phyloP scores from a whole-genome alignment of 176 grass and related monocot species.

The Pontederia crassipes region DNA sequence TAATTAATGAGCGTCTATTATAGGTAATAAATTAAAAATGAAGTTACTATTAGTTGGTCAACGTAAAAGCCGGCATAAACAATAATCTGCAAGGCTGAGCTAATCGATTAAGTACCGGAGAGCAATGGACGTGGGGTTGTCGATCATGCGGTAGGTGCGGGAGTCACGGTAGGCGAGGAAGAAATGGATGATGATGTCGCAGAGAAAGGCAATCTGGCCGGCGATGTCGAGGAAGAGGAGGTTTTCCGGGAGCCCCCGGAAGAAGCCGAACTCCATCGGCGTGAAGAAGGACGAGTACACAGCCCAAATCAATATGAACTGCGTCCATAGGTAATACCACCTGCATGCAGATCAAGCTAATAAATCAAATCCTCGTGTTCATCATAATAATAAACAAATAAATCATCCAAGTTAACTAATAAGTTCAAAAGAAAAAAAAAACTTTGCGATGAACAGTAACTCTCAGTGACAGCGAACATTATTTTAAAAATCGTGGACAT shows the following conservation, averaged over 20 bases:
- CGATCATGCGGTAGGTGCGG: constrained; percentile 60
- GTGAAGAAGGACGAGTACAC: constrained; percentile 95
- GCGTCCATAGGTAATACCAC: constrained; percentile 67
- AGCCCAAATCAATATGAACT: constrained; percentile 82
- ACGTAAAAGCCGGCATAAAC: neutral
- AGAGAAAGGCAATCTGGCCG: constrained; percentile 66
- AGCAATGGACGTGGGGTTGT: constrained; percentile 40
- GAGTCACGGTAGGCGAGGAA: constrained; percentile 67
- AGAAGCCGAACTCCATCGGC: constrained; percentile 94
- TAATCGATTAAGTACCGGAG: constrained; percentile 26
- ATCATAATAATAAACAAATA: neutral
- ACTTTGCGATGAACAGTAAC: too few relatives aligned
- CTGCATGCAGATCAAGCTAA: constrained; percentile 16
- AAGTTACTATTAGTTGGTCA: neutral
- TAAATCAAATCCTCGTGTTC: too few relatives aligned
- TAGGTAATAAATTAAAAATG: neutral
- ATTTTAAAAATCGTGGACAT: too few relatives aligned
- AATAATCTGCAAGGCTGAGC: too few relatives aligned
- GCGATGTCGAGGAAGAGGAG: constrained; percentile 78
- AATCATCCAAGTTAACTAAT: too few relatives aligned
- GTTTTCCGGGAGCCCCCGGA: constrained; percentile 60
- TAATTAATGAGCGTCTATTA: neutral
- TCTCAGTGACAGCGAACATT: too few relatives aligned
- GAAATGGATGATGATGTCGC: constrained; percentile 63
- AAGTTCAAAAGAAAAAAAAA: too few relatives aligned